phyloP scores from a whole-genome alignment of 177 flowering plant genomes.

The Telopea speciosissima region DNA sequence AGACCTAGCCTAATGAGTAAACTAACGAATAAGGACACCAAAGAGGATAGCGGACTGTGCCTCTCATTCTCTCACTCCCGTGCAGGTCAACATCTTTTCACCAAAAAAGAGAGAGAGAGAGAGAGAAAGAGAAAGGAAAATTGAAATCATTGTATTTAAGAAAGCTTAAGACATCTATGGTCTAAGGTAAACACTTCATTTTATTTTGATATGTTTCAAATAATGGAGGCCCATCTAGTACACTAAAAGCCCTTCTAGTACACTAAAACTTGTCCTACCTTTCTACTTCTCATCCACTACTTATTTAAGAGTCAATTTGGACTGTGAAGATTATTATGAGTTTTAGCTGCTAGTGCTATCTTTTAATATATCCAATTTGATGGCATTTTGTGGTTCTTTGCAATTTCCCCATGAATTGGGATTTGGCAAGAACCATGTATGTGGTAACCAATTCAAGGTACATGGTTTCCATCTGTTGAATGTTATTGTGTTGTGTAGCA shows the following conservation, averaged over 20 bases:
- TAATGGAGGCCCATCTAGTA: too few species aligned
- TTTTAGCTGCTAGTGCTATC: conserved; percentile 10
- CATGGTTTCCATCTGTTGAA: neutral
- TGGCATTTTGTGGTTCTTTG: conserved; percentile 52
- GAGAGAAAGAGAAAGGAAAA: too few species aligned
- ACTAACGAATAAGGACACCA: too few species aligned
- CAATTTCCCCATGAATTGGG: conserved; percentile 47
- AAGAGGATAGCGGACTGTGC: too few species aligned
- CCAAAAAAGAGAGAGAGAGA: too few species aligned
- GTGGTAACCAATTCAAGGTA: conserved; percentile 30
- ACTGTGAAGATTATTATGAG: conserved; percentile 8
- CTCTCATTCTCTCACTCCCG: too few species aligned
- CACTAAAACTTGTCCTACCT: neutral
- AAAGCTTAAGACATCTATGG: neutral
- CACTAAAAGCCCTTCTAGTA: neutral
- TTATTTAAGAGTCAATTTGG: neutral
- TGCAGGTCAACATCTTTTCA: too few species aligned
- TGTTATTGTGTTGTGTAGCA: neutral
- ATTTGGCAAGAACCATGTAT: conserved; percentile 22
- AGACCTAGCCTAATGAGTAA: too few species aligned
- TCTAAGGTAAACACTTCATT: neutral
- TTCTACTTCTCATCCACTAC: neutral
- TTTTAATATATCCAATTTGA: conserved; percentile 11
- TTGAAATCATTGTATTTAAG: neutral
- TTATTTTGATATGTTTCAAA: neutral